Percentiles rank a stretch among this genome's conserved stretches.
Evolutionary conservation across 208 protist genomes (phyloP).

Genomic region (Trypanosoma brucei): DNA sequence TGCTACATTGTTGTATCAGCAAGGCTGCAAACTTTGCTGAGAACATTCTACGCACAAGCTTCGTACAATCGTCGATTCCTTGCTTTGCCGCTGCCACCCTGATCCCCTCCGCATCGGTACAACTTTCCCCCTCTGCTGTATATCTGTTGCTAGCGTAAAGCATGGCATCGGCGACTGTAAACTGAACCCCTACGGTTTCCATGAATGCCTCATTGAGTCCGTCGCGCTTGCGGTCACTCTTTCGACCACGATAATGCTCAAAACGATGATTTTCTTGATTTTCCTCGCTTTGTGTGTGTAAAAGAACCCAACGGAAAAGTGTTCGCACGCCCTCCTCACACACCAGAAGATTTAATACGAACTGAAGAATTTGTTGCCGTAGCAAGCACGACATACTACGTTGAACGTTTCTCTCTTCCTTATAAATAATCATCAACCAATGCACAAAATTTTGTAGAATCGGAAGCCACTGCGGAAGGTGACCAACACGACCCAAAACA

Average conservation of each 20-base stretch:
- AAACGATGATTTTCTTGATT: not conserved
- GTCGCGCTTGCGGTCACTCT: constrained; percentile 7
- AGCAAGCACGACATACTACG: not conserved
- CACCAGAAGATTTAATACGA: constrained; percentile 18
- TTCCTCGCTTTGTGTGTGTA: not conserved
- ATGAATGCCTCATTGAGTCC: not conserved
- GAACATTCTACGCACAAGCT: constrained; percentile 17
- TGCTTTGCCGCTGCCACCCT: not conserved
- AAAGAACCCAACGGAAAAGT: constrained; percentile 16
- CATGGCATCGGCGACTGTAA: not conserved
- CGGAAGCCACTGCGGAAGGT: constrained; percentile 71
- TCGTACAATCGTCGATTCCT: constrained; percentile 1
- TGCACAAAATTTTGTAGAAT: constrained; percentile 32
- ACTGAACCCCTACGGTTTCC: not conserved
- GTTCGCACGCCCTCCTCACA: constrained; percentile 15
- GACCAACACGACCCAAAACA: constrained; percentile 26
- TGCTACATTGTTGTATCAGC: constrained; percentile 7
- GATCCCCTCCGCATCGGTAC: constrained; percentile 4
- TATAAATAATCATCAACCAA: constrained; percentile 22
- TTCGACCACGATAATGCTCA: not conserved
- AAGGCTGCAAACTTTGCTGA: constrained; percentile 18
- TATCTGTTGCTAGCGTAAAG: not conserved
- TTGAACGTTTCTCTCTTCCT: not conserved
- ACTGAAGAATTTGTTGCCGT: constrained; percentile 13
- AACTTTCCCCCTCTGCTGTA: not conserved